phyloP scores from a whole-genome alignment of 305 asterid genomes.

The Fraxinus ornus region DNA sequence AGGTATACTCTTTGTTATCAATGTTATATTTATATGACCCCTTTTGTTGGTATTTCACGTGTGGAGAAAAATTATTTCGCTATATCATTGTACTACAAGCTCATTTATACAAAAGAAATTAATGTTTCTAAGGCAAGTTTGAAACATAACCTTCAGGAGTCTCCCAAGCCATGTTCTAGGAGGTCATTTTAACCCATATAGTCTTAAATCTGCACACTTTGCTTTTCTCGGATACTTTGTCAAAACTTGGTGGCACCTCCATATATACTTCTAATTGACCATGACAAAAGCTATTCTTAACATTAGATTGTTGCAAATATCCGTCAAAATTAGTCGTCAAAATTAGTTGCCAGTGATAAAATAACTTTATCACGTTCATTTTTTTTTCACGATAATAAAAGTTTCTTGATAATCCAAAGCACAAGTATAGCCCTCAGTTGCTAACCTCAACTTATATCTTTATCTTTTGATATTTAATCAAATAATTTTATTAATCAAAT shows the following conservation, averaged over 20 bases:
- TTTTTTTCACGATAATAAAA: too few species aligned
- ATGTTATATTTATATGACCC: constrained; percentile 2
- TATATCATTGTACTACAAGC: neutral
- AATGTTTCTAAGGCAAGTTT: neutral
- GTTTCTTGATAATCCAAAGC: neutral
- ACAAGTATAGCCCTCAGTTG: neutral
- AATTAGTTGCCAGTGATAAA: neutral
- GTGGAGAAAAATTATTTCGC: neutral
- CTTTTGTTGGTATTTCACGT: neutral
- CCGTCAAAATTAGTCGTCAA: neutral
- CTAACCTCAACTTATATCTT: neutral
- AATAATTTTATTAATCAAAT: too few species aligned
- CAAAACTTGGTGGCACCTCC: neutral
- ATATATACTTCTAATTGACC: neutral
- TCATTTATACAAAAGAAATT: neutral
- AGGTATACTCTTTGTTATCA: constrained; percentile 49
- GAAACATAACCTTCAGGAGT: neutral
- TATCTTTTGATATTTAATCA: too few species aligned
- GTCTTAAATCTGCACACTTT: neutral
- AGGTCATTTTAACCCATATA: neutral
- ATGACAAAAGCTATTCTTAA: neutral
- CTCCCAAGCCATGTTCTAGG: neutral
- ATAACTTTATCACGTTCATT: neutral
- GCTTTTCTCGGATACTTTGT: neutral
- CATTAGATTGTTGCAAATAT: neutral